These are phyloP conservation scores for Ophiostoma angusticollis DNA, from an alignment of 2,329 filamentous ascomycete species.

Conservation along the genomic window DNA sequence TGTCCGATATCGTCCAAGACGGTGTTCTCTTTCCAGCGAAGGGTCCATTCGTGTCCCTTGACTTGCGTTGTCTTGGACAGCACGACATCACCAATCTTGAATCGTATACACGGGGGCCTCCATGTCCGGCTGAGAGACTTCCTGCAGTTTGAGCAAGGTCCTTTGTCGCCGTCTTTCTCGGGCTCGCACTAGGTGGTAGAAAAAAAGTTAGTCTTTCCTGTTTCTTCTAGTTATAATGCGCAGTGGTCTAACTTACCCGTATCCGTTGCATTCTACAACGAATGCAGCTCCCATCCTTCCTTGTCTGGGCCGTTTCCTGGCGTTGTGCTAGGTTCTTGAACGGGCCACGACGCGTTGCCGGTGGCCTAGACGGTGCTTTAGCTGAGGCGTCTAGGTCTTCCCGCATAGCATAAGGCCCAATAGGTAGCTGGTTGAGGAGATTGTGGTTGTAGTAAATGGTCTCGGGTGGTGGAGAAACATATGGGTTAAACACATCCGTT, in stretches of 20 bases:
- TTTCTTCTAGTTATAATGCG: neutral
- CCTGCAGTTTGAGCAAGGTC: conserved; percentile 40
- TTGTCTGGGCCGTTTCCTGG: conserved; percentile 42
- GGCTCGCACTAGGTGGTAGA: conserved; percentile 36
- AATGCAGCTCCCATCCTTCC: conserved; percentile 46
- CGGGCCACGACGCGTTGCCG: conserved; percentile 34
- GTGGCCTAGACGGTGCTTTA: conserved; percentile 18
- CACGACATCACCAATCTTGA: conserved; percentile 45
- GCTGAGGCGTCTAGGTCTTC: conserved; percentile 22
- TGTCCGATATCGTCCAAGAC: conserved; percentile 38
- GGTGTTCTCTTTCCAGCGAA: conserved; percentile 42
- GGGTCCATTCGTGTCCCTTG: conserved; percentile 46
- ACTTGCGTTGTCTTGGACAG: conserved; percentile 47
- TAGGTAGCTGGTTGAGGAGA: neutral
- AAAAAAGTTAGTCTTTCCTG: neutral
- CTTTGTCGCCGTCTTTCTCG: conserved; percentile 33
- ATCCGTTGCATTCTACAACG: conserved; percentile 50
- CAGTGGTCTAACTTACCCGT: conserved; percentile 31
- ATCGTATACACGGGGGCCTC: conserved; percentile 44
- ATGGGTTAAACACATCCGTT: too few species aligned
- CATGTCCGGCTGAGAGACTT: conserved; percentile 38
- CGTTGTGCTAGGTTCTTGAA: conserved; percentile 40
- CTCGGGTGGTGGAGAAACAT: neutral
- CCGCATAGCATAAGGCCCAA: conserved; percentile 1
- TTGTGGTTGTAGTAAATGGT: neutral